Evolutionary conservation across 305 asterid species (phyloP), one percentile per base, ranked within the genome.

Genomic region (Solanum hybrid): DNA sequence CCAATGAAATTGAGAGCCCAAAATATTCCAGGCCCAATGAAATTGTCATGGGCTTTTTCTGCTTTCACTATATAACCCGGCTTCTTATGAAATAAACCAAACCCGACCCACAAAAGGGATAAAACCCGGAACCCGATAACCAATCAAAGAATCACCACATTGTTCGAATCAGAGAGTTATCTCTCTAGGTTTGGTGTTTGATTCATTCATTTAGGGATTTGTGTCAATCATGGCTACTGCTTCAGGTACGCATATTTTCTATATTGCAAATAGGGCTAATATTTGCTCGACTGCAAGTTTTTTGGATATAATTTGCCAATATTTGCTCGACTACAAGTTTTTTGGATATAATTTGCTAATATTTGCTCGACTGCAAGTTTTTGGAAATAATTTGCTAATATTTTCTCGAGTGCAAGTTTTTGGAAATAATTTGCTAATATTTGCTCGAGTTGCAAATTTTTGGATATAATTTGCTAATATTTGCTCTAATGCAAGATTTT

Each of bases 181-280:
- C 31, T 57, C 4, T 85, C n/a, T 33, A 57, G n/a, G 88, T 33
- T 83, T 18, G 87, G 39, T 29, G 9, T 83, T 84, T 9, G 87
- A 31, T 84, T 51, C 12, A 28, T 71, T 46, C 36, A 13, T 26
- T 81, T 81, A 81, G 36, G 8, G 37, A 82, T 46, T 83, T 46
- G 29, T 13, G 16, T 83, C 20, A 85, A 57, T 85, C 46, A 85
- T 85, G 88, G 88, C 88, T 85, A 85, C 88, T 85, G 88, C 88
- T 85, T 85, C 88, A 85, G 76, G 88, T 57, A 85, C 31, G 42
- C 76, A 20, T 57, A 11, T 85, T 85, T 85, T 57, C 4, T 20
- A 20, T 51, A 4, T 20, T 81, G 13, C 34, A 3, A 42, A 14
- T 40, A 34, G n/a, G 31, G 64, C 33, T 9, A 28, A 16, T 46